Conservation (phyloP, 257 asterid genomes). For the Petrea volubilis region DNA sequence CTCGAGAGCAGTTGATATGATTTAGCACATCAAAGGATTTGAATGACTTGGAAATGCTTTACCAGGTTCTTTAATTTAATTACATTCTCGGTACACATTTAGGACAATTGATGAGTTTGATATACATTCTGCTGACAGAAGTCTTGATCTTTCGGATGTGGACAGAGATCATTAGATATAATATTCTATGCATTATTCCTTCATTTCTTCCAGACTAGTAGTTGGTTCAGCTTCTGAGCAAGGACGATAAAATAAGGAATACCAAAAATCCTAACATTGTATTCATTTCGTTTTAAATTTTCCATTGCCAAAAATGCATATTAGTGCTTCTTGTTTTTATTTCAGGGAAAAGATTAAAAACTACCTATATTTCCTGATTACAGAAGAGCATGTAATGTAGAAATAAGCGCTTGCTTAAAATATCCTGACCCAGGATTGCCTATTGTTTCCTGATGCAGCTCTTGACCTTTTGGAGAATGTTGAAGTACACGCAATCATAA, state of each 20-base stretch:
- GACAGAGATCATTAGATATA: not conserved
- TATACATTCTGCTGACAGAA: not conserved
- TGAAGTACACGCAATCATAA: constrained; percentile 34
- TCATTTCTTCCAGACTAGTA: no score
- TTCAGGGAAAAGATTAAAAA: not conserved
- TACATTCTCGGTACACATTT: not conserved
- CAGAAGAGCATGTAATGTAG: not conserved
- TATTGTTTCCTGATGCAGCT: constrained; percentile 30
- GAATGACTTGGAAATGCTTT: not conserved
- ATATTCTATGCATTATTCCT: no score
- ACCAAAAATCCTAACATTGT: not conserved
- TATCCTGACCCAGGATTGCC: constrained; percentile 10
- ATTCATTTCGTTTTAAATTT: not conserved
- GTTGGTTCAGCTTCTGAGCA: no score
- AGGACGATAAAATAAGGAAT: no score
- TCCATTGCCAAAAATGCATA: not conserved
- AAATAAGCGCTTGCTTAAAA: not conserved
- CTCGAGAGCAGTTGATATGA: no score
- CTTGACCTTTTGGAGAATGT: constrained; percentile 40
- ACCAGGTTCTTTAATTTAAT: not conserved
- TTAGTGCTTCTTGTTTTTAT: not conserved
- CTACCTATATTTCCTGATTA: not conserved
- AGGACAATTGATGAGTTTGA: not conserved
- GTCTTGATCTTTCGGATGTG: no score
- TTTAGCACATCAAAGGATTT: not conserved